Evolutionary conservation across 352 stramenopile genomes (phyloP).

Genomic region (Globisporangium nunn): DNA sequence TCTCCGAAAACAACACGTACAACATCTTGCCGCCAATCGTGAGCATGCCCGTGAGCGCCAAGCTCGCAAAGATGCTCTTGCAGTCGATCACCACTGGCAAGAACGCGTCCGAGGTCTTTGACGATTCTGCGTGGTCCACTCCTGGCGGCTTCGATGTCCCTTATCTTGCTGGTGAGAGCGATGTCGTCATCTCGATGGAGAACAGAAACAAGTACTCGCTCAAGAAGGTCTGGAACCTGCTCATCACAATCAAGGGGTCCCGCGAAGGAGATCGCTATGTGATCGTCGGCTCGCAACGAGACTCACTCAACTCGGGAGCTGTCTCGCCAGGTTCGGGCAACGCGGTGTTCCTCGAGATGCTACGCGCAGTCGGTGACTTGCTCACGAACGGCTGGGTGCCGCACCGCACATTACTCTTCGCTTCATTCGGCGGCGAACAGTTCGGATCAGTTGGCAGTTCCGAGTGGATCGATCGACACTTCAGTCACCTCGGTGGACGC

Average conservation of each 20-base stretch:
- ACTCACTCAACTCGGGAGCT: constrained; percentile 61
- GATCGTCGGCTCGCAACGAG: constrained; percentile 58
- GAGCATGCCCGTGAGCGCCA: constrained; percentile 65
- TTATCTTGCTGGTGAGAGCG: constrained; percentile 26
- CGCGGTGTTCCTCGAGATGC: constrained; percentile 68
- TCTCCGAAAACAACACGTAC: constrained; percentile 77
- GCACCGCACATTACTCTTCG: constrained; percentile 71
- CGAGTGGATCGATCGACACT: constrained; percentile 78
- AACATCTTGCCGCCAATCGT: constrained; percentile 68
- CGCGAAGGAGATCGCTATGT: constrained; percentile 74
- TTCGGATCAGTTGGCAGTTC: constrained; percentile 75
- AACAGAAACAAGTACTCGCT: constrained; percentile 66
- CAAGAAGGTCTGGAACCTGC: constrained; percentile 74
- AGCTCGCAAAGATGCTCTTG: constrained; percentile 47
- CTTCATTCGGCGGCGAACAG: constrained; percentile 73
- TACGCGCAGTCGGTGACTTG: constrained; percentile 50
- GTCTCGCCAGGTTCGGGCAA: constrained; percentile 65
- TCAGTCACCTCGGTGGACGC: constrained; percentile 48
- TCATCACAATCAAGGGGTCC: constrained; percentile 63
- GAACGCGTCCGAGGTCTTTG: constrained; percentile 42
- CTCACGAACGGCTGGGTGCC: constrained; percentile 65
- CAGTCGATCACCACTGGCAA: constrained; percentile 14
- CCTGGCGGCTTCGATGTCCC: constrained; percentile 20
- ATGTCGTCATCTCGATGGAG: constrained; percentile 31
- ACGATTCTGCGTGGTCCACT: constrained; percentile 14